Base-by-base conservation (phyloP, 129 eudicot species). In the Calendula officinalis region DNA sequence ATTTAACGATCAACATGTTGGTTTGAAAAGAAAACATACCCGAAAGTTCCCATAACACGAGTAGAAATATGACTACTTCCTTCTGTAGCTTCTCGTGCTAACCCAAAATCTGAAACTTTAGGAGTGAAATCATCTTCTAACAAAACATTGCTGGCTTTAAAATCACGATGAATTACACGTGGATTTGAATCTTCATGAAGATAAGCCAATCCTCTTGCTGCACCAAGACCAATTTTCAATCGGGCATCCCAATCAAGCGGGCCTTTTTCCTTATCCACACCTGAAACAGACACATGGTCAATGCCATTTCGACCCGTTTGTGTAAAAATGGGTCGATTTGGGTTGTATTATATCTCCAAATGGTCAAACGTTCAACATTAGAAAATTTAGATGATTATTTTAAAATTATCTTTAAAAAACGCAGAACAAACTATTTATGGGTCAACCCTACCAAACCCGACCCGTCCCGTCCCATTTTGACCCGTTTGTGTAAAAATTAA, bases 151-250 rank as follows among this genome's bases (percentile, higher is more conserved):
- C 88, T 74, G 22, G 97, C 90, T 78, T 91, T 91, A 55, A 91
- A 87, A 66, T 91, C 97, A 14, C 97, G 81, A 63, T 91, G 97
- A 63, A 91, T 91, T 10, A 91, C 90, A 68, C 90, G 88, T 53
- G 97, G 97, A 66, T 87, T 91, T 56, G 95, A 84, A 72, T 91
- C 97, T 75, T 87, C 97, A 62, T 90, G 97, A 77, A 90, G 95
- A 68, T 86, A 90, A 77, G 95, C 97, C 73, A 90, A 76, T 57
- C 95, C 97, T 73, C 95, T 84, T 36, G 97, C 97, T 5, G 95
- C 92, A 70, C 97, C 95, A 64, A 90, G 89, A n/a, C 95, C 97
- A 46, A 90, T 90, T 71, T 86, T 87, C 69, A 91, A 60, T 33
- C 97, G 75, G 30, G 81, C 92, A 82, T 90, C 95, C 97, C 97